phyloP scores from a whole-genome alignment of 2,329 filamentous ascomycete genomes.

The Aureobasidium sp. region DNA sequence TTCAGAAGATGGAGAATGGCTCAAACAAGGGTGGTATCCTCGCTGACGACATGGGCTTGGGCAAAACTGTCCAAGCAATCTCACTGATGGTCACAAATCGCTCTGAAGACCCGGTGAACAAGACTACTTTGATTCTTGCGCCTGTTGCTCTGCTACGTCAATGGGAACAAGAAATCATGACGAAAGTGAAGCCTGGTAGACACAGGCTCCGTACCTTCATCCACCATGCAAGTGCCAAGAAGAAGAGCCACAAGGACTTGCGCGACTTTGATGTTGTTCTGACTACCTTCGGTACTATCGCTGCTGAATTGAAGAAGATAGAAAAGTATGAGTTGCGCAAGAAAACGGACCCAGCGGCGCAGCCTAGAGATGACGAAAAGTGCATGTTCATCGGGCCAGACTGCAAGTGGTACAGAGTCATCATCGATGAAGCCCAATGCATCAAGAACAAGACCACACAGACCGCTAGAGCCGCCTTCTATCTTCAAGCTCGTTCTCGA shows the following conservation, averaged over 20 bases:
- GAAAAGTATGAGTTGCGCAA: conserved; percentile 46
- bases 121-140: conserved; percentile 77
- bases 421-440: conserved; percentile 73
- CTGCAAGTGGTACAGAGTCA: conserved; percentile 57
- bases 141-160: conserved; percentile 75
- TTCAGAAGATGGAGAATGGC: conserved; percentile 66
- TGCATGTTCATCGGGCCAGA: conserved; percentile 43
- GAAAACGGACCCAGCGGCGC: conserved; percentile 36
- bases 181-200: conserved; percentile 53
- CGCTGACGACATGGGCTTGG: conserved; percentile 76
- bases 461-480: conserved; percentile 52
- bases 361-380: conserved; percentile 28
- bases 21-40: conserved; percentile 68
- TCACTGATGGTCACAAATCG: conserved; percentile 65
- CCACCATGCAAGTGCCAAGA: conserved; percentile 57
- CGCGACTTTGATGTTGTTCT: conserved; percentile 65
- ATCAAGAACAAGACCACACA: conserved; percentile 69
- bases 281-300: conserved; percentile 70
- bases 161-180: conserved; percentile 73
- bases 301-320: conserved; percentile 58
- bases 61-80: conserved; percentile 77
- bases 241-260: conserved; percentile 54
- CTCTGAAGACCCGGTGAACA: conserved; percentile 49
- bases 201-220: conserved; percentile 60
- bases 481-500: conserved; percentile 54